Conservation (phyloP, 2,329 filamentous ascomycete genomes). For the Ophiocordyceps robertsii region DNA sequence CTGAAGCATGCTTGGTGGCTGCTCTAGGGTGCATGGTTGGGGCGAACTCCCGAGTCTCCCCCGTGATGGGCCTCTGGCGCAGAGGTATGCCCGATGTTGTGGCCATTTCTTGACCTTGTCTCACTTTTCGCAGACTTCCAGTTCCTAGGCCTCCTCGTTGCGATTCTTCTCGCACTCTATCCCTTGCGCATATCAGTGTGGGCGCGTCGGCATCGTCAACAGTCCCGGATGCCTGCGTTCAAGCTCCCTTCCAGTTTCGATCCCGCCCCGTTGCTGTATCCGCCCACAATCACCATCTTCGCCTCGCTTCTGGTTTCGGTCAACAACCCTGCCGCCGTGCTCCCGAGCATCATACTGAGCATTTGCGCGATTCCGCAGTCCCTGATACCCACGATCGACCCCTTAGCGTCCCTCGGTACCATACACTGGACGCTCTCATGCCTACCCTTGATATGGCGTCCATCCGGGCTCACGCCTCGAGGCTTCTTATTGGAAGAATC, state of each 20-base stretch:
- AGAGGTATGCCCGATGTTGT: conserved; percentile 25
- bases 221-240: conserved; percentile 27
- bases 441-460: conserved; percentile 41
- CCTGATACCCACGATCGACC: conserved; percentile 52
- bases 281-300: conserved; percentile 59
- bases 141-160: conserved; percentile 21
- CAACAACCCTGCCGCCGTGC: conserved; percentile 44
- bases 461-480: conserved; percentile 10
- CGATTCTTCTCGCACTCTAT: conserved; percentile 35
- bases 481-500: conserved; percentile 38
- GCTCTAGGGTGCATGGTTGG: conserved; percentile 34
- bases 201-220: conserved; percentile 25
- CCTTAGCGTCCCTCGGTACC: conserved; percentile 43
- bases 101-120: neutral
- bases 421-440: conserved; percentile 72
- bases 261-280: conserved; percentile 82
- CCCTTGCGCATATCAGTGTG: conserved; percentile 44
- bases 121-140: conserved; percentile 25
- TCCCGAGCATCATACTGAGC: conserved; percentile 72
- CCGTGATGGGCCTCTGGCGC: conserved; percentile 31
- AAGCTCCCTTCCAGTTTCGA: conserved; percentile 68
- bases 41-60: conserved; percentile 30
- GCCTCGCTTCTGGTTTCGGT: conserved; percentile 62
- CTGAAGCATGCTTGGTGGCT: conserved; percentile 38
- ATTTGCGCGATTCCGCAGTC: conserved; percentile 63